Evolutionary conservation across 352 stramenopile genomes (phyloP).

Genomic region (Pythium biforme): DNA sequence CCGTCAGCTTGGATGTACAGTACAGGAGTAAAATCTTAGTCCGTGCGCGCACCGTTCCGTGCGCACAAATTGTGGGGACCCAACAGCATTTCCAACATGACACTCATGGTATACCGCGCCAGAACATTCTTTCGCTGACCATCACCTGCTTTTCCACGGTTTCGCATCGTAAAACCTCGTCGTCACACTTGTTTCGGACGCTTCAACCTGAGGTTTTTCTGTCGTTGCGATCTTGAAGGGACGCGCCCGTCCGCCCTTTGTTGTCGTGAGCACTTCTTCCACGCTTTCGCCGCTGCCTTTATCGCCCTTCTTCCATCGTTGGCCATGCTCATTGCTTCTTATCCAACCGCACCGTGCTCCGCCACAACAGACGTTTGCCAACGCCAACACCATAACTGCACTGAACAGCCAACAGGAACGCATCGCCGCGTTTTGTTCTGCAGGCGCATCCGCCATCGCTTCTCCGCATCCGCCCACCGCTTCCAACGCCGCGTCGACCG

Average conservation of each 20-base stretch:
- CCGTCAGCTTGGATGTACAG: not conserved
- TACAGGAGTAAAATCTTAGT: conserved; percentile 9
- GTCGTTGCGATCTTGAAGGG: conserved; percentile 13
- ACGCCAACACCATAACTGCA: not conserved
- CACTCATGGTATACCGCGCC: not conserved
- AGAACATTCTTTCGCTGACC: conserved; percentile 5
- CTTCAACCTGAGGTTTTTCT: conserved; percentile 19
- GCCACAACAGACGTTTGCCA: conserved; percentile 10
- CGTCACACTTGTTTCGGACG: no score
- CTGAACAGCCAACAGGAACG: not conserved
- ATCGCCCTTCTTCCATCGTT: conserved; percentile 1
- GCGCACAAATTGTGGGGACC: no score
- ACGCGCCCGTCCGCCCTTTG: conserved; percentile 4
- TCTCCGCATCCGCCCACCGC: not conserved
- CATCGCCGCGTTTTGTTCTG: not conserved
- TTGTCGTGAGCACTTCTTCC: conserved; percentile 19
- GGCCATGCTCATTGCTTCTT: not conserved
- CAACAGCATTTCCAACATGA: not conserved
- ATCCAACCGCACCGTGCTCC: conserved; percentile 1
- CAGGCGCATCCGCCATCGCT: not conserved
- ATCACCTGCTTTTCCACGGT: not conserved
- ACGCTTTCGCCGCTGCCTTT: conserved; percentile 5
- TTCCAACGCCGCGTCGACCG: not conserved
- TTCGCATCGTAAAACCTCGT: not conserved
- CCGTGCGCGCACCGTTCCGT: conserved; percentile 7